Percentiles rank a stretch among this genome's conserved stretches.
Conservation (phyloP, 805 yeast species). For the Spathaspora hagerdaliae region DNA sequence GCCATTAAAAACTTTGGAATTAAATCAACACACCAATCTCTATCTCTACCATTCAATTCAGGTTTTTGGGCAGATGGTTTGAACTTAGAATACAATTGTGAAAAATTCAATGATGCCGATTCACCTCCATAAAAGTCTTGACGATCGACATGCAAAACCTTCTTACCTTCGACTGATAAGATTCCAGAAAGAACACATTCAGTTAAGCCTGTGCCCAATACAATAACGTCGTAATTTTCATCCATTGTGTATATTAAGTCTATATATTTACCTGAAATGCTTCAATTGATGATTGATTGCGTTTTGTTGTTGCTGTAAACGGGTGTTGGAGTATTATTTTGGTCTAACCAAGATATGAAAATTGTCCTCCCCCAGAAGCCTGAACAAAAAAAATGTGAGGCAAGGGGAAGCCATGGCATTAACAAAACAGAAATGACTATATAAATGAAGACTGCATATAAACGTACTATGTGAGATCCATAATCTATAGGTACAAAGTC, state of each 20-base stretch:
- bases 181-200: conserved; percentile 94
- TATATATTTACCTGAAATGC: too few relatives aligned
- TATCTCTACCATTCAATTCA: conserved; percentile 78
- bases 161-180: conserved; percentile 95
- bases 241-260: conserved; percentile 53
- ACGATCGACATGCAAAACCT: conserved; percentile 92
- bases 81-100: conserved; percentile 72
- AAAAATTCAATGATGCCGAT: conserved; percentile 76
- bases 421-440: too few relatives aligned
- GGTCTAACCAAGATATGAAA: too few relatives aligned
- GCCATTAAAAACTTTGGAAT: conserved; percentile 98
- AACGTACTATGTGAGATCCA: too few relatives aligned
- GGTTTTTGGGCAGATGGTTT: conserved; percentile 71
- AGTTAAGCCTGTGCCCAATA: conserved; percentile 91
- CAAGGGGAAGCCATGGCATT: too few relatives aligned
- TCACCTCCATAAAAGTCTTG: conserved; percentile 97
- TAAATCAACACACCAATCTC: conserved; percentile 97
- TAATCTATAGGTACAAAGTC: too few relatives aligned
- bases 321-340: too few relatives aligned
- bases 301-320: too few relatives aligned
- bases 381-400: too few relatives aligned
- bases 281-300: too few relatives aligned
- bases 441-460: too few relatives aligned
- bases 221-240: conserved; percentile 95
- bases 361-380: too few relatives aligned